A percentile compares a stretch with the other conserved stretches of the same genome.
phyloP scores from a whole-genome alignment of 306 rosid species.

The Castanea crenata region DNA sequence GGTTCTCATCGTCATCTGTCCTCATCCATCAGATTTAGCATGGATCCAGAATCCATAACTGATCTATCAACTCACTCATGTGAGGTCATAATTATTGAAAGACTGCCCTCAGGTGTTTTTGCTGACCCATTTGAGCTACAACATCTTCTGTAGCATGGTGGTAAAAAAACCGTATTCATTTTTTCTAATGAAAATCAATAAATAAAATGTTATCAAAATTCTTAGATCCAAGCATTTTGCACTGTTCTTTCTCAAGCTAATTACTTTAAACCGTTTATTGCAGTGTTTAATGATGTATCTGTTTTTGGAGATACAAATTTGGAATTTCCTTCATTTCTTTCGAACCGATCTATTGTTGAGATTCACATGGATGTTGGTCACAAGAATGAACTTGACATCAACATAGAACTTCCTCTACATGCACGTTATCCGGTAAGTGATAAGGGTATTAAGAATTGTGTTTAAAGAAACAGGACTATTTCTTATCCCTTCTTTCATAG shows the following conservation, averaged over 20 bases:
- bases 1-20: slow-evolving; percentile 74
- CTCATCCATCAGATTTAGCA: slow-evolving; percentile 46
- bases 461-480: not conserved
- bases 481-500: not conserved
- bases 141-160: slow-evolving; percentile 71
- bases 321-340: slow-evolving; percentile 78
- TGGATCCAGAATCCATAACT: slow-evolving; percentile 23
- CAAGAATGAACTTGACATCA: slow-evolving; percentile 30
- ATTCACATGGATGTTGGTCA: slow-evolving; percentile 55
- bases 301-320: slow-evolving; percentile 89
- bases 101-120: slow-evolving; percentile 71
- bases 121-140: slow-evolving; percentile 87
- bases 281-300: slow-evolving; percentile 56
- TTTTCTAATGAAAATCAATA: slow-evolving; percentile 1
- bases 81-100: slow-evolving; percentile 61
- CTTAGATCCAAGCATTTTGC: slow-evolving; percentile 4
- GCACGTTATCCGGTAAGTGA: slow-evolving; percentile 78
- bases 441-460: not conserved
- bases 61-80: slow-evolving; percentile 41
- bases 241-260: slow-evolving; percentile 12
- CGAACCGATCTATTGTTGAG: slow-evolving; percentile 80
- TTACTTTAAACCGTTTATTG: slow-evolving; percentile 12
- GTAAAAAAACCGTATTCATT: slow-evolving; percentile 31
- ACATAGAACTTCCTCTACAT: slow-evolving; percentile 65
- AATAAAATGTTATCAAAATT: not conserved